Percentiles rank a stretch among this genome's conserved stretches.
phyloP scores from a whole-genome alignment of 108 stramenopile species.

The Stephanodiscus minutulus region DNA sequence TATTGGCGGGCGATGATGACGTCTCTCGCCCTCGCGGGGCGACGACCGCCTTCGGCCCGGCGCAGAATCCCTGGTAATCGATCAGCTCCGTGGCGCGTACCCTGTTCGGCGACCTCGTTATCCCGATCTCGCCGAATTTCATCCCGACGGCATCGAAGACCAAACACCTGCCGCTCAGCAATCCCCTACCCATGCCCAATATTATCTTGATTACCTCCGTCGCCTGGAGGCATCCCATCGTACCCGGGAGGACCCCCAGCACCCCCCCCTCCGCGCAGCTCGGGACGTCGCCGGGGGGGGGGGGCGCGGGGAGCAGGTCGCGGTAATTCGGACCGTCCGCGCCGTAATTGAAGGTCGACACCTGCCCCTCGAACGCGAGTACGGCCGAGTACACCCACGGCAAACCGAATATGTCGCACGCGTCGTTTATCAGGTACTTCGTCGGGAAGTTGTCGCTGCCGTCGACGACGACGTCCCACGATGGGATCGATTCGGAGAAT shows the following conservation, averaged over 20 bases:
- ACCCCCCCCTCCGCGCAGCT: constrained; percentile 97
- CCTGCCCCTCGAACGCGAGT: constrained; percentile 93
- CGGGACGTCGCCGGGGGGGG: constrained; percentile 91
- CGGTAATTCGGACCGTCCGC: constrained; percentile 88
- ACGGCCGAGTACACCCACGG: constrained; percentile 94
- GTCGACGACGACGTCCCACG: constrained; percentile 88
- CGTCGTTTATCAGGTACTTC: constrained; percentile 95
- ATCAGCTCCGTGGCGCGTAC: constrained; percentile 63
- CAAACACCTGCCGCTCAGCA: constrained; percentile 74
- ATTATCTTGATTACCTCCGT: constrained; percentile 90
- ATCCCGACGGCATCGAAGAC: constrained; percentile 85
- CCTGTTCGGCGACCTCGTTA: constrained; percentile 49
- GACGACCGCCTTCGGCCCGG: constrained; percentile 67
- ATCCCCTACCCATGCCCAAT: constrained; percentile 61
- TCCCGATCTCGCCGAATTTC: constrained; percentile 77
- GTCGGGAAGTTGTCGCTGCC: constrained; percentile 96
- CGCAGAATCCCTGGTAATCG: constrained; percentile 90
- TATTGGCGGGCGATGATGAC: no score
- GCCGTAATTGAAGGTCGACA: constrained; percentile 81
- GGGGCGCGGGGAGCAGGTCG: constrained; percentile 89
- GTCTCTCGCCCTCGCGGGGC: no score
- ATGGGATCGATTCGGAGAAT: constrained; percentile 44
- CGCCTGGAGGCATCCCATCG: constrained; percentile 95
- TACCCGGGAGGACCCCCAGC: constrained; percentile 91
- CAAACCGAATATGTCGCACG: constrained; percentile 75